phyloP scores from a whole-genome alignment of 495 filamentous ascomycete species.

The Thermothielavioides terrestris region DNA sequence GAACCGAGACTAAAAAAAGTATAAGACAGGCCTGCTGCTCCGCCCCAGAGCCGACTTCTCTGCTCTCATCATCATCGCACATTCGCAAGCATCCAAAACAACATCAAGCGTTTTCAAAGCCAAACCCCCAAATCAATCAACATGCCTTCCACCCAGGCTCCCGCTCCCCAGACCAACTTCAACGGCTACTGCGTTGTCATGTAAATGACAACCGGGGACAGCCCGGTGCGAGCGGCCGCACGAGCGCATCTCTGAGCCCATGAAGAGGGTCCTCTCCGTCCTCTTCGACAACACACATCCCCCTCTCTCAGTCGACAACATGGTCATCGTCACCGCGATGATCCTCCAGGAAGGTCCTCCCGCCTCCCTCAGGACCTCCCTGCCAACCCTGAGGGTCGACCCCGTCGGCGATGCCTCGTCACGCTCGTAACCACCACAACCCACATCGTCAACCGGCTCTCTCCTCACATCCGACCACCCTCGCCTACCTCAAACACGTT shows the following conservation, averaged over 20 bases:
- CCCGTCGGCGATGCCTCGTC: not conserved
- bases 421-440: no score
- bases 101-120: slow-evolving; percentile 5
- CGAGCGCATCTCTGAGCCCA: not conserved
- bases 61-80: slow-evolving; percentile 15
- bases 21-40: slow-evolving; percentile 14
- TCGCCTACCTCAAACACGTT: no score
- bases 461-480: no score
- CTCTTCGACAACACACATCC: not conserved
- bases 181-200: slow-evolving; percentile 32
- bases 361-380: no score
- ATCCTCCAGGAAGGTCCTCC: no score
- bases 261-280: not conserved
- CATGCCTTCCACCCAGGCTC: slow-evolving; percentile 29
- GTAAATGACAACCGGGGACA: slow-evolving; percentile 23
- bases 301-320: not conserved
- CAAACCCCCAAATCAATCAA: slow-evolving; percentile 22
- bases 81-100: slow-evolving; percentile 2
- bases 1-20: slow-evolving; percentile 10
- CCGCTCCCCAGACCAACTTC: slow-evolving; percentile 26
- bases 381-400: no score
- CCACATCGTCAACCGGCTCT: no score
- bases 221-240: not conserved
- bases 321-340: no score
- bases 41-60: slow-evolving; percentile 2